These are phyloP conservation scores for Sodiomyces alkalinus DNA, from an alignment of 2,329 filamentous ascomycete genomes.

Conservation along the genomic window DNA sequence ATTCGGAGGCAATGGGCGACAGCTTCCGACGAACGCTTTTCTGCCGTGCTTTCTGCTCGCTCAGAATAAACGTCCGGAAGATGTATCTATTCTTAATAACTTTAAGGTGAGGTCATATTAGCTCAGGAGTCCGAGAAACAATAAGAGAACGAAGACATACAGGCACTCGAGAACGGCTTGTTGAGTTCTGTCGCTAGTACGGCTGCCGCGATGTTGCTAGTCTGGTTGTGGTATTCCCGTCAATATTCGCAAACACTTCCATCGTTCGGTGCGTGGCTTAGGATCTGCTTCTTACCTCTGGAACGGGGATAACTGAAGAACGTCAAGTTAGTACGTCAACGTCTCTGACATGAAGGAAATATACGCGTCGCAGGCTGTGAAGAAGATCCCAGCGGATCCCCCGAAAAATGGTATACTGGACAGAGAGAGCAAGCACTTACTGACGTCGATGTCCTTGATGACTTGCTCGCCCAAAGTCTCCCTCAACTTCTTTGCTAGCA, in stretches of 20 bases:
- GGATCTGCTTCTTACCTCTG: conserved; percentile 17
- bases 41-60: conserved; percentile 59
- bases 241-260: background rate
- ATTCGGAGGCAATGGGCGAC: conserved; percentile 74
- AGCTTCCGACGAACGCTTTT: conserved; percentile 84
- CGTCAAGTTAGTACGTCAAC: conserved; percentile 6
- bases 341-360: too few species aligned
- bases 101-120: too few species aligned
- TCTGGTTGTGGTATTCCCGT: conserved; percentile 39
- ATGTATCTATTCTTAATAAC: conserved; percentile 68
- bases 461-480: conserved; percentile 51
- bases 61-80: conserved; percentile 66
- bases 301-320: conserved; percentile 54
- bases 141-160: too few species aligned
- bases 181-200: conserved; percentile 56
- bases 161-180: conserved; percentile 66
- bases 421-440: conserved; percentile 10
- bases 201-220: conserved; percentile 66
- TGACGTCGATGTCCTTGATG: conserved; percentile 60
- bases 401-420: background rate
- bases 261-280: background rate
- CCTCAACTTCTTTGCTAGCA: conserved; percentile 59
- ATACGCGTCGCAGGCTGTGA: too few species aligned
- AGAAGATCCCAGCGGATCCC: too few species aligned
- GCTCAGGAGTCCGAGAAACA: too few species aligned